Evolutionary conservation across 1,284 basidiomycete species (phyloP).

Genomic region (Cutaneotrichosporon cavernicola): DNA sequence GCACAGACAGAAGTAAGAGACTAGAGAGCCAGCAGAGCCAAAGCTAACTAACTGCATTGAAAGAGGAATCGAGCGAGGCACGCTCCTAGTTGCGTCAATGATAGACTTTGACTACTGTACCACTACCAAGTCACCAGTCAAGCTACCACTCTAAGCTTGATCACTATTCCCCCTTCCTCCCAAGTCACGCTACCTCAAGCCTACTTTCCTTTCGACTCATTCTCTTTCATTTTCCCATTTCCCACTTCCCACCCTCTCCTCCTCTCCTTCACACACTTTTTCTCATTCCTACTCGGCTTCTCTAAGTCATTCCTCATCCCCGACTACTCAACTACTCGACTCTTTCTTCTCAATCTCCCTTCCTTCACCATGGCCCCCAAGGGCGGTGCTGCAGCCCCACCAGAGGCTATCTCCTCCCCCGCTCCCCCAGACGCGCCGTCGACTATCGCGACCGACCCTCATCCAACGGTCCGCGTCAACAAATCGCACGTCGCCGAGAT

Average conservation of each 20-base stretch:
- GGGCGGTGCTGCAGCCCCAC: background rate
- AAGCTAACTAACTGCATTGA: background rate
- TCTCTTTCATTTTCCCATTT: background rate
- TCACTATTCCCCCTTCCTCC: background rate
- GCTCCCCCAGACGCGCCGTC: background rate
- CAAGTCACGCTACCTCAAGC: background rate
- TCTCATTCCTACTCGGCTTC: background rate
- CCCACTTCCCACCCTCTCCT: constrained; percentile 2
- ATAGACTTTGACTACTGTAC: too few relatives aligned
- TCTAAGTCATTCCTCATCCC: background rate
- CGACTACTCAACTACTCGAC: background rate
- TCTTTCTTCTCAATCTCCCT: background rate
- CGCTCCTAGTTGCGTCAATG: background rate
- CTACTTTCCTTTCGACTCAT: background rate
- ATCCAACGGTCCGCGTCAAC: constrained; percentile 70
- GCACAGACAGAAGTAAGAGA: too few relatives aligned
- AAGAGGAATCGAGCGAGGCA: background rate
- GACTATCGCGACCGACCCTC: constrained; percentile 39
- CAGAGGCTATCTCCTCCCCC: background rate
- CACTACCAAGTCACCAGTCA: background rate
- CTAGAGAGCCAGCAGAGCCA: background rate
- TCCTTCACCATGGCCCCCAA: background rate
- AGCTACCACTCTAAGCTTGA: background rate
- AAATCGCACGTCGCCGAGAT: constrained; percentile 75
- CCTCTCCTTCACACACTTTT: background rate